Percentiles rank a stretch among this genome's conserved stretches.
Conservation (phyloP, 805 yeast species). For the Kluyveromyces wickerhamii region DNA sequence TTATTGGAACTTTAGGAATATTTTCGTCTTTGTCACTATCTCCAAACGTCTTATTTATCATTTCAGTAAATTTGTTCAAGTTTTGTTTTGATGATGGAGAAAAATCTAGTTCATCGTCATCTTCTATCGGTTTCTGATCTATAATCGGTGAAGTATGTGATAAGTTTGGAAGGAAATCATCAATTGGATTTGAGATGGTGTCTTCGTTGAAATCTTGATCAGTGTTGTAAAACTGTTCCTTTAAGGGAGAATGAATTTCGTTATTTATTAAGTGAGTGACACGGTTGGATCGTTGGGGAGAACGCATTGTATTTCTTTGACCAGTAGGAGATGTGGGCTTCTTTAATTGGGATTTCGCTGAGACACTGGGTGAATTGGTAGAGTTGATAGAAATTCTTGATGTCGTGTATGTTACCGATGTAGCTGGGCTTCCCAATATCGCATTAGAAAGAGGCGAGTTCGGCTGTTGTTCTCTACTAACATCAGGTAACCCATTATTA, state of each 20-base stretch:
- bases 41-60: slow-evolving; percentile 21
- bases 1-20: not conserved
- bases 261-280: slow-evolving; percentile 27
- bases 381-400: slow-evolving; percentile 30
- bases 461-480: not conserved
- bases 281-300: slow-evolving; percentile 25
- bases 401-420: slow-evolving; percentile 30
- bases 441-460: slow-evolving; percentile 6
- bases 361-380: slow-evolving; percentile 11
- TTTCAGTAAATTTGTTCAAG: slow-evolving; percentile 20
- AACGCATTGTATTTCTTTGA: slow-evolving; percentile 11
- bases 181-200: slow-evolving; percentile 2
- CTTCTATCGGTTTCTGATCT: not conserved
- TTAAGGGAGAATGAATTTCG: slow-evolving; percentile 28
- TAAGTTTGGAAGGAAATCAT: slow-evolving; percentile 6
- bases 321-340: slow-evolving; percentile 7
- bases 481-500: not conserved
- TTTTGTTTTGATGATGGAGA: slow-evolving; percentile 26
- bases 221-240: slow-evolving; percentile 9
- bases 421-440: slow-evolving; percentile 23
- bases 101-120: slow-evolving; percentile 14
- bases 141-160: slow-evolving; percentile 5
- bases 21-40: slow-evolving; percentile 8
- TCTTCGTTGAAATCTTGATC: slow-evolving; percentile 3
- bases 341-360: slow-evolving; percentile 4